These are phyloP conservation scores for Trifolium dubium DNA, from an alignment of 306 rosid genomes.

Conservation along the genomic window DNA sequence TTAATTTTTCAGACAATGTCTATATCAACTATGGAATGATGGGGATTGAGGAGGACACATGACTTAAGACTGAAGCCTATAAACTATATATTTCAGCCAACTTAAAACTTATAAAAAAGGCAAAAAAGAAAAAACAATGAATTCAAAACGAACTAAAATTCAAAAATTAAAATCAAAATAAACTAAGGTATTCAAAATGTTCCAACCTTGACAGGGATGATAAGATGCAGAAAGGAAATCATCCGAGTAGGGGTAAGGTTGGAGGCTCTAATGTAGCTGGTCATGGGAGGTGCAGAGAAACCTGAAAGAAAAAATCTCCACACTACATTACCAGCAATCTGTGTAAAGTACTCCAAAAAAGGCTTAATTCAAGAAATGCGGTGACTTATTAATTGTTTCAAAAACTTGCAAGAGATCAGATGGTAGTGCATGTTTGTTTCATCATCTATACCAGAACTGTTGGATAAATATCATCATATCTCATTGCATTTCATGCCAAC, in stretches of 20 bases:
- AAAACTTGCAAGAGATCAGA: slow-evolving; percentile 56
- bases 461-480: slow-evolving; percentile 74
- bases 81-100: not conserved
- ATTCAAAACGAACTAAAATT: not conserved
- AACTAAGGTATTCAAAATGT: slow-evolving; percentile 2
- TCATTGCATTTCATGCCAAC: slow-evolving; percentile 11
- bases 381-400: too few species aligned
- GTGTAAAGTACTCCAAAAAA: not conserved
- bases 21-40: slow-evolving; percentile 33
- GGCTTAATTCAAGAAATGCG: not conserved
- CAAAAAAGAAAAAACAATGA: too few species aligned
- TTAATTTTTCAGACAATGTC: slow-evolving; percentile 58
- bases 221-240: not conserved
- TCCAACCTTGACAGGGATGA: slow-evolving; percentile 57
- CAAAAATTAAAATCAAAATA: not conserved
- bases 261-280: too few species aligned
- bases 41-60: slow-evolving; percentile 48
- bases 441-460: slow-evolving; percentile 65
- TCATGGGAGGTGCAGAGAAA: too few species aligned
- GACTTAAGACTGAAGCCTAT: slow-evolving; percentile 62
- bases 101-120: not conserved
- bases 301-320: not conserved
- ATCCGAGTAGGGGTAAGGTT: not conserved
- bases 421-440: slow-evolving; percentile 89
- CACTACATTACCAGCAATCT: not conserved